Percentiles rank a stretch among this genome's conserved stretches.
phyloP scores from a whole-genome alignment of 768 basidiomycete species.

The Lactifluus piperatus region DNA sequence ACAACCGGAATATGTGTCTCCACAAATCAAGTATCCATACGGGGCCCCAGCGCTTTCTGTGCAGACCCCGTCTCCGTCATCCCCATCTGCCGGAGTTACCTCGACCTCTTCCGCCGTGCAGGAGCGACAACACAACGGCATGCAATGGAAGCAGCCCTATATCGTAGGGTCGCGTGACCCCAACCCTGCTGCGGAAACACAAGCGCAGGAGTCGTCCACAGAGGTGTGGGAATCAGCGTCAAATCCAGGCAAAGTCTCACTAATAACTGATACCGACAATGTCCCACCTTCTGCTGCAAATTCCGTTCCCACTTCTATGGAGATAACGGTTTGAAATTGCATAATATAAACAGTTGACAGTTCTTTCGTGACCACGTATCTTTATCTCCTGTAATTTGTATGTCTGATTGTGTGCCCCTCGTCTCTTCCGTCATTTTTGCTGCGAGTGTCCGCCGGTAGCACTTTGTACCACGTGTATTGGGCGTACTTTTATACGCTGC shows the following conservation, averaged over 20 bases:
- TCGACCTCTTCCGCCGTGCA: background rate
- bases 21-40: conserved; percentile 12
- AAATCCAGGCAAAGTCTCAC: background rate
- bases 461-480: background rate
- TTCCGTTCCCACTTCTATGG: background rate
- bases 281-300: background rate
- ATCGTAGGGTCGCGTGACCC: conserved; percentile 2
- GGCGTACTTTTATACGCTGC: no score
- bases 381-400: conserved; percentile 16
- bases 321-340: background rate
- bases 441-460: background rate
- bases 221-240: background rate
- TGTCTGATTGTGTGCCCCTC: background rate
- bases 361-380: conserved; percentile 4
- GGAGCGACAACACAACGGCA: conserved; percentile 1
- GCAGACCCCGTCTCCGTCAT: background rate
- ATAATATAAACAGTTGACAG: background rate
- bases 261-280: background rate
- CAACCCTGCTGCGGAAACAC: background rate
- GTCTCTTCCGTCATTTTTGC: background rate
- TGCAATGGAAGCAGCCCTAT: conserved; percentile 16
- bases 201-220: background rate
- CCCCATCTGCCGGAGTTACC: background rate
- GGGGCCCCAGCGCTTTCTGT: conserved; percentile 4
- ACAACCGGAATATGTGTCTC: conserved; percentile 16